phyloP scores from a whole-genome alignment of 208 protist genomes.

The Trypanosoma boissoni region DNA sequence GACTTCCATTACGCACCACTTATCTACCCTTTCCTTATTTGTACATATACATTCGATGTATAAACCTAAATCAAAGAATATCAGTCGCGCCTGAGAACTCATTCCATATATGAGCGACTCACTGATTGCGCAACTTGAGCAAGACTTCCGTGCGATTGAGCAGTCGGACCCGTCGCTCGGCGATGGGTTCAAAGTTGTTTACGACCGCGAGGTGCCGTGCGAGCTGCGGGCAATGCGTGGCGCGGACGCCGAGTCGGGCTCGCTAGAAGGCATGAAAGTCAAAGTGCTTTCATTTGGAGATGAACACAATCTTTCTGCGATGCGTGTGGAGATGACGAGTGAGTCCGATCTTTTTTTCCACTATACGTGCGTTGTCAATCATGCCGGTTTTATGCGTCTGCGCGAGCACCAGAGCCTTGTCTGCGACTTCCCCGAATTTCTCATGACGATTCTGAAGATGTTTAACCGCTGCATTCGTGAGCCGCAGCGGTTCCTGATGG shows the following conservation, averaged over 20 bases:
- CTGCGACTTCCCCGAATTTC: constrained; percentile 91
- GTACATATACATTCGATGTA: neutral
- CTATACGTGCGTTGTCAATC: constrained; percentile 90
- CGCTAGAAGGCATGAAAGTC: constrained; percentile 87
- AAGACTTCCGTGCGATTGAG: constrained; percentile 90
- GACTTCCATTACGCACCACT: neutral
- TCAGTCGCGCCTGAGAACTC: too few species aligned
- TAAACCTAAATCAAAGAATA: too few species aligned
- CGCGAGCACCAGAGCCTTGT: constrained; percentile 92
- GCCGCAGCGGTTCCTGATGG: constrained; percentile 81
- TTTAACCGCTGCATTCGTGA: constrained; percentile 92
- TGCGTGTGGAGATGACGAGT: constrained; percentile 87
- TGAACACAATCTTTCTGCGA: constrained; percentile 58
- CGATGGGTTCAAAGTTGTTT: constrained; percentile 85
- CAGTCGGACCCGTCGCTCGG: constrained; percentile 89
- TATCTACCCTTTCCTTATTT: neutral
- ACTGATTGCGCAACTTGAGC: constrained; percentile 82
- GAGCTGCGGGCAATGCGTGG: constrained; percentile 82
- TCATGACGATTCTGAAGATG: constrained; percentile 92
- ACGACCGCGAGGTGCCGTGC: constrained; percentile 91
- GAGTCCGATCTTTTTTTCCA: constrained; percentile 94
- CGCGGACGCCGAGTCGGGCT: constrained; percentile 67
- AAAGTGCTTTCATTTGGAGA: constrained; percentile 91
- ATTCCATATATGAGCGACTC: constrained; percentile 44
- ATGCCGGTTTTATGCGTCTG: constrained; percentile 74